Evolutionary conservation across 176 grass and related monocot genomes (phyloP).

Genomic region (Oryza nivara): DNA sequence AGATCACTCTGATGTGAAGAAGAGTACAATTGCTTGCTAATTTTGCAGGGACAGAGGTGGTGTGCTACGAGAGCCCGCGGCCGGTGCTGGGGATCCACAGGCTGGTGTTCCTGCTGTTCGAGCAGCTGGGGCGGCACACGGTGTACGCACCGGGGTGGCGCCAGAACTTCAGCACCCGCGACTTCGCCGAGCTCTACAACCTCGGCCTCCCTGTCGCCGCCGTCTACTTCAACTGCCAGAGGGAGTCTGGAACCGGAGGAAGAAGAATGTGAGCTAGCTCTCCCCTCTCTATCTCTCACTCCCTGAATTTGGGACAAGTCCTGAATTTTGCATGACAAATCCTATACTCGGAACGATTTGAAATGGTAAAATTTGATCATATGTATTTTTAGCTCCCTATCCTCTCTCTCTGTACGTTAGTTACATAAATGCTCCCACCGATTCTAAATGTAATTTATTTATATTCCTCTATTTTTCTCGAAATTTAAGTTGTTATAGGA

Average conservation of each 20-base stretch:
- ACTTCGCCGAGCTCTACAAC: slow-evolving; percentile 94
- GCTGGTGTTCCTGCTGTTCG: slow-evolving; percentile 79
- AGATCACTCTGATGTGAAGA: neutral
- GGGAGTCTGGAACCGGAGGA: slow-evolving; percentile 77
- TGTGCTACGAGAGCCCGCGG: slow-evolving; percentile 72
- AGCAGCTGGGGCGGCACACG: slow-evolving; percentile 72
- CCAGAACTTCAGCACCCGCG: slow-evolving; percentile 76
- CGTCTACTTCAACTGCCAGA: slow-evolving; percentile 91
- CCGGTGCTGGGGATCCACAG: slow-evolving; percentile 87
- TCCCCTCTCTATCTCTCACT: neutral
- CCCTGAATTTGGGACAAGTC: too few species aligned
- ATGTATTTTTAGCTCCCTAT: too few species aligned
- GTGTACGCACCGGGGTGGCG: slow-evolving; percentile 75
- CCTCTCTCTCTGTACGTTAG: neutral
- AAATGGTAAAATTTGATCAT: too few species aligned
- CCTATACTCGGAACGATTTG: too few species aligned
- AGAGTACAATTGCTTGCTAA: neutral
- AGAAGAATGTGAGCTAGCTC: slow-evolving; percentile 63
- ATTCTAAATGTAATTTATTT: neutral
- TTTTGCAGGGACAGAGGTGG: slow-evolving; percentile 61
- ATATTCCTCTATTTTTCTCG: too few species aligned
- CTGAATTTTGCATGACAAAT: too few species aligned
- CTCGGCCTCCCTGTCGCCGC: slow-evolving; percentile 76
- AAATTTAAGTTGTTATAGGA: neutral
- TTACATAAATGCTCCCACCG: neutral